Base-by-base conservation (phyloP, 2,329 filamentous ascomycete species). In the Chrysoporthe puriensis region DNA sequence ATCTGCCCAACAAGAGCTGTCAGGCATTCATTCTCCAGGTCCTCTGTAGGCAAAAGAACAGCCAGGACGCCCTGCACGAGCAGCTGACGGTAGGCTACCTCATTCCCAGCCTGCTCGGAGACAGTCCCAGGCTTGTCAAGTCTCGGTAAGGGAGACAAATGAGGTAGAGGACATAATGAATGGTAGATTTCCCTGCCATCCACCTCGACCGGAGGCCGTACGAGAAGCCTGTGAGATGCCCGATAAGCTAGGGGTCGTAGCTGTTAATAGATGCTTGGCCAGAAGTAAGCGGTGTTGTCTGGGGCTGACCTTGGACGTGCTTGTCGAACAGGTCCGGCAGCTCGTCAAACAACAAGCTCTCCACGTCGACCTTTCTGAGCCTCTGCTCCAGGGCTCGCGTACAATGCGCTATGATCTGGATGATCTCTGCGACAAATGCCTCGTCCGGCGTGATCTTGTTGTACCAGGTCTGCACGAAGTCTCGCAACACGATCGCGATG, bases 391-490 rank as follows among this genome's bases (percentile, higher is more conserved):
- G 80, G 8, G 90, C 93, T 67, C 93, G 86, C 52, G 93, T 97
- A 78, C 92, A 96, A 79, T 98, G 95, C 52, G 95, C 96, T 74
- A 98, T 92, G 72, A 97, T 90, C 75, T 93, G 92, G 64, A 98
- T 85, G 67, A 97, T 86, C 81, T 97, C 94, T 72, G 91, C 90
- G 69, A 96, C 90, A 76, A 99, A 96, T 14, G 88, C 85, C 76
- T 94, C 91, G 79, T 99, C 95, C 3, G 93, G 88, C 1, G 95
- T 97, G 77, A 99, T 96, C 78, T 91, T 95, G 71, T 84, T 85
- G 82, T 99, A 99, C 96, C 96, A 99, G 43, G 88, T 89, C 77
- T 96, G 90, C 48, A 99, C 91, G 77, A 94, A 97, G 71, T 97
- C 94, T 74, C 92, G 90, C 73, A 97, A 84, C 70, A 98, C 89